Percentiles rank a stretch among this genome's conserved stretches.
Conservation (phyloP, 305 asterid genomes). For the Fraxinus velutina region DNA sequence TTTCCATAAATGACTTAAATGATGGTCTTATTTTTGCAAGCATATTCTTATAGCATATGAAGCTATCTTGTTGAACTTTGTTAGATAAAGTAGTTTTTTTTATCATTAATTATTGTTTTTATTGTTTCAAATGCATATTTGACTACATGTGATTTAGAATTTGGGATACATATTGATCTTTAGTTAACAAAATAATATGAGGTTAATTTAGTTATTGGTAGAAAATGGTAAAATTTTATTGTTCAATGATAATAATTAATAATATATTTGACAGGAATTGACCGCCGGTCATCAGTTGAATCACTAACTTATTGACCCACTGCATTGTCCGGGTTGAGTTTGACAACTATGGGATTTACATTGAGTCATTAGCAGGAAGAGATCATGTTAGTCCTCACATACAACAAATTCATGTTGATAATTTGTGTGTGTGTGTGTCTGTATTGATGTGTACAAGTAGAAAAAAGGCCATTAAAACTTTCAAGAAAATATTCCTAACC, state of each 20-base stretch:
- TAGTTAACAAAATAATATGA: not conserved
- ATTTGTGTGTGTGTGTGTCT: not conserved
- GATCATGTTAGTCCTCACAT: not conserved
- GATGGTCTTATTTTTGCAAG: not conserved
- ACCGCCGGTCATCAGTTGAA: not conserved
- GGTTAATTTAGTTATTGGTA: not conserved
- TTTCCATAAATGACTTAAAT: not conserved
- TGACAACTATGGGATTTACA: not conserved
- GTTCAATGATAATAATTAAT: not conserved
- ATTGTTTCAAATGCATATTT: not conserved
- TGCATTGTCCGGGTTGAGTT: not conserved
- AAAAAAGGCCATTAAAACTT: not conserved
- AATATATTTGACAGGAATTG: not conserved
- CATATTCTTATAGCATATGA: not conserved
- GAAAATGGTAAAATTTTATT: not conserved
- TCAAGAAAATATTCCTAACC: constrained; percentile 39
- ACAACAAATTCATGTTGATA: not conserved
- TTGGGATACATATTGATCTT: not conserved
- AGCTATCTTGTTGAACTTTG: not conserved
- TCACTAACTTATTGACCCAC: not conserved
- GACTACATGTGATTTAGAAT: not conserved
- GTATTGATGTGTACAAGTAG: not conserved
- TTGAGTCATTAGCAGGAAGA: not conserved
- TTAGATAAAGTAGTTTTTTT: not conserved
- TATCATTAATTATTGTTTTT: not conserved